Percentiles rank a stretch among this genome's conserved stretches.
Evolutionary conservation across 306 rosid genomes (phyloP).

Genomic region (Vigna angularis): DNA sequence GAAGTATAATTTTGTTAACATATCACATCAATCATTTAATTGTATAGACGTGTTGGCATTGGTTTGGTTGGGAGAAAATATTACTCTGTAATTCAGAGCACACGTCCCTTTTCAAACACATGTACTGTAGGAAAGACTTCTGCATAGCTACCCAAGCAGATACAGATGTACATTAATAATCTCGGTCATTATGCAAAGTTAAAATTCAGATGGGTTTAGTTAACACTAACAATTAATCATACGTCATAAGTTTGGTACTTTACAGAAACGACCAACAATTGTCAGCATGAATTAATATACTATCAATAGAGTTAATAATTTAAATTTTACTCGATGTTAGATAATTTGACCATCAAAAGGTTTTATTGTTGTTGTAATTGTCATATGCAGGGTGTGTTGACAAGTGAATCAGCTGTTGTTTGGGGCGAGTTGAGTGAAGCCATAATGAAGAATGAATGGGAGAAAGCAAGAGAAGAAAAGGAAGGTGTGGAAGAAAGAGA

Average conservation of each 20-base stretch:
- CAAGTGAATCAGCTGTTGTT: constrained; percentile 71
- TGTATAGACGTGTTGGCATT: neutral
- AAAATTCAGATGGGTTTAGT: neutral
- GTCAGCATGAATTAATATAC: no score
- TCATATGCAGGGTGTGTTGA: constrained; percentile 55
- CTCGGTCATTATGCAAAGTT: neutral
- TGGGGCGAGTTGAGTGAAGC: constrained; percentile 80
- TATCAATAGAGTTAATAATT: no score
- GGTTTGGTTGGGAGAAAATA: neutral
- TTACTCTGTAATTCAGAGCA: neutral
- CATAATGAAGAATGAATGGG: constrained; percentile 70
- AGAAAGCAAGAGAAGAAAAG: constrained; percentile 77
- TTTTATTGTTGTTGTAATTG: neutral
- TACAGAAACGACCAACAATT: no score
- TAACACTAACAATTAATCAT: neutral
- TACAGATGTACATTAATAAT: neutral
- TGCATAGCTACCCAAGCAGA: neutral
- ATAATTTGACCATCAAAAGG: neutral
- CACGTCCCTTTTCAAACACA: no score
- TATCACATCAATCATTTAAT: neutral
- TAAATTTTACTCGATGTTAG: no score
- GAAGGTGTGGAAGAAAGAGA: constrained; percentile 70
- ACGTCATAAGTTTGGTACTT: no score
- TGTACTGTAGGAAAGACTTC: no score
- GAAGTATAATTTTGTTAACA: neutral